Percentiles rank a stretch among this genome's conserved stretches.
phyloP scores from a whole-genome alignment of 768 basidiomycete genomes.

The Leccinum uliginosum region DNA sequence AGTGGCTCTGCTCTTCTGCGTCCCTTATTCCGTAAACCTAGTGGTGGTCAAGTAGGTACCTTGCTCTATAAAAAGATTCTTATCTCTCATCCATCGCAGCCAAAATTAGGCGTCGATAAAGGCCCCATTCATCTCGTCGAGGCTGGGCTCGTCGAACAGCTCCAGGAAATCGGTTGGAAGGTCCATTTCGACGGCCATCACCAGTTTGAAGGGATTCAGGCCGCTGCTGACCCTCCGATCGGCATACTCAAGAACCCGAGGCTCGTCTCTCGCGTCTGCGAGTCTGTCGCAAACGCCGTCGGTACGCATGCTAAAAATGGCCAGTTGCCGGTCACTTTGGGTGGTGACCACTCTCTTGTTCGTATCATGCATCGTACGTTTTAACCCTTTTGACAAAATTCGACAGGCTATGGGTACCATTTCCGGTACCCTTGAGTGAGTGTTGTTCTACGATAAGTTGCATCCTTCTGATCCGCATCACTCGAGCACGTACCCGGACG shows the following conservation, averaged over 20 bases:
- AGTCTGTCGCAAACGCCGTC: constrained; percentile 77
- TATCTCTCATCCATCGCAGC: constrained; percentile 37
- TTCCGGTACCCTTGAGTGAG: constrained; percentile 77
- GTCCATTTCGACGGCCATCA: constrained; percentile 90
- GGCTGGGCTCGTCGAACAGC: constrained; percentile 77
- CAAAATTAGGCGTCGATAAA: constrained; percentile 75
- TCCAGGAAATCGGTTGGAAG: constrained; percentile 78
- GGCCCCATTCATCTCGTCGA: constrained; percentile 87
- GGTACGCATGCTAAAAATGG: constrained; percentile 72
- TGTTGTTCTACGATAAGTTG: background rate
- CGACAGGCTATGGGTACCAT: constrained; percentile 87
- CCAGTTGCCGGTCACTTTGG: constrained; percentile 82
- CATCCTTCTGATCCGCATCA: constrained; percentile 2
- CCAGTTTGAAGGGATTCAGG: constrained; percentile 73
- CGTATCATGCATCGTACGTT: constrained; percentile 24
- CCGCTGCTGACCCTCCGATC: constrained; percentile 57
- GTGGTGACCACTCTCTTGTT: constrained; percentile 94
- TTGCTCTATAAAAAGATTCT: constrained; percentile 1
- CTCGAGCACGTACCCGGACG: constrained; percentile 64
- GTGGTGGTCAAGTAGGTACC: constrained; percentile 31
- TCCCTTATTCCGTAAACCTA: constrained; percentile 11
- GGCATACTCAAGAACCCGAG: constrained; percentile 89
- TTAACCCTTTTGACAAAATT: background rate
- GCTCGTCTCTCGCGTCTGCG: constrained; percentile 75
- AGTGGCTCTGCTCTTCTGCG: background rate